Percentiles rank a stretch among this genome's conserved stretches.
These are phyloP conservation scores for Tetracentron sinense DNA, from an alignment of 164 flowering plant species.

Conservation along the genomic window DNA sequence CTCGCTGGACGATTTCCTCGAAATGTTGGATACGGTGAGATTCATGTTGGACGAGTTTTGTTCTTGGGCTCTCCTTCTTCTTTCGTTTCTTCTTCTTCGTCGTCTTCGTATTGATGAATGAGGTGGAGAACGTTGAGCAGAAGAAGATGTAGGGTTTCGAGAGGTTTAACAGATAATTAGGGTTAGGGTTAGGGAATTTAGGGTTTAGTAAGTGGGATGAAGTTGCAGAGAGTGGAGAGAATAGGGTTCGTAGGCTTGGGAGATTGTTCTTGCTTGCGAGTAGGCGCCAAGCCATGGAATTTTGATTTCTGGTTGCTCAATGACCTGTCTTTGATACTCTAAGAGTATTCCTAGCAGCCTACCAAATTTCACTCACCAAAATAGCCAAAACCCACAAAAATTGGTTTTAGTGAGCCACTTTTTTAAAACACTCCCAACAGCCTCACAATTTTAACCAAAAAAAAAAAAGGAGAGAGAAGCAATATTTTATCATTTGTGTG, in stretches of 20 bases:
- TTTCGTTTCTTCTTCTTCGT: constrained; percentile 56
- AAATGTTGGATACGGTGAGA: constrained; percentile 41
- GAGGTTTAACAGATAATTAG: constrained; percentile 19
- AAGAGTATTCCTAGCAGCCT: too few relatives aligned
- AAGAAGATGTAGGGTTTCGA: not conserved
- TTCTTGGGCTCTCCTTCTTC: constrained; percentile 53
- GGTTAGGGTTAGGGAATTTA: too few relatives aligned
- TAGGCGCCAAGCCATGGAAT: constrained; percentile 43
- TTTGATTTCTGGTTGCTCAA: constrained; percentile 4
- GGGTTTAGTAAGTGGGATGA: constrained; percentile 20
- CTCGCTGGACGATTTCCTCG: constrained; percentile 55
- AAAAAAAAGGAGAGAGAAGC: too few relatives aligned
- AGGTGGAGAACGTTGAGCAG: constrained; percentile 49
- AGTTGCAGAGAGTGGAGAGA: constrained; percentile 2
- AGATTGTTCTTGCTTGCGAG: constrained; percentile 8
- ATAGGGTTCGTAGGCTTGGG: constrained; percentile 7
- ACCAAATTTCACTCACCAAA: too few relatives aligned
- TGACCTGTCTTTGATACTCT: too few relatives aligned
- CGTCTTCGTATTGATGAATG: constrained; percentile 64
- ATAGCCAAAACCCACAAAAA: too few relatives aligned
- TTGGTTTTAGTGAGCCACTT: too few relatives aligned
- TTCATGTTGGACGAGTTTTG: constrained; percentile 46
- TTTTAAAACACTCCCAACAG: too few relatives aligned
- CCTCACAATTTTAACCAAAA: too few relatives aligned
- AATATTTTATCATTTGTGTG: too few relatives aligned